A percentile compares a stretch with the other conserved stretches of the same genome.
Conservation (phyloP, 305 asterid genomes). For the Fraxinus sp. region DNA sequence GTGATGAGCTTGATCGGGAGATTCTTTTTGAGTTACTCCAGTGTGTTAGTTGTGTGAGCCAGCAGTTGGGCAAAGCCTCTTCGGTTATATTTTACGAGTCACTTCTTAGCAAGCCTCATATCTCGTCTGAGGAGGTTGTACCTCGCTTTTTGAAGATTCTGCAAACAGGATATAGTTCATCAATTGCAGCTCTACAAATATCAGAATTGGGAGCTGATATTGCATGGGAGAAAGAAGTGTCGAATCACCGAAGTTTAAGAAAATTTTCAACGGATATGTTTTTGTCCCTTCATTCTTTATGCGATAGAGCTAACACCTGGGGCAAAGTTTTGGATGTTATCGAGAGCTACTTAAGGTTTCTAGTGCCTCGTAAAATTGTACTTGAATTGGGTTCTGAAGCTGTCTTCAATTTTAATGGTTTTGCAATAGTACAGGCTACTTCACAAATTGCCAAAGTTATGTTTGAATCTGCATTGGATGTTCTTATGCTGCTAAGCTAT, state of each 20-base stretch:
- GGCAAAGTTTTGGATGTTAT: constrained; percentile 70
- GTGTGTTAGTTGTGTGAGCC: constrained; percentile 69
- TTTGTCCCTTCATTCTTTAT: constrained; percentile 67
- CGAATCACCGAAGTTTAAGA: constrained; percentile 73
- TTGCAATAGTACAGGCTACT: constrained; percentile 72
- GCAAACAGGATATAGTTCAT: constrained; percentile 72
- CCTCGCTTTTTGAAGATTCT: constrained; percentile 65
- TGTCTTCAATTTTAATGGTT: constrained; percentile 41
- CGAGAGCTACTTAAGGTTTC: constrained; percentile 64
- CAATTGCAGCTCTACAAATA: constrained; percentile 50
- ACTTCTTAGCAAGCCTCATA: constrained; percentile 51
- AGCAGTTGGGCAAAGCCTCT: constrained; percentile 83
- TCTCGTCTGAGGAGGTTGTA: constrained; percentile 78
- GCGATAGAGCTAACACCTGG: constrained; percentile 76
- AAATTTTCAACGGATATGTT: constrained; percentile 74
- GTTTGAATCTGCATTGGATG: constrained; percentile 81
- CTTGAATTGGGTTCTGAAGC: constrained; percentile 48
- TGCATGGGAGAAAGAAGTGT: constrained; percentile 75
- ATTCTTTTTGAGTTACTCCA: constrained; percentile 66
- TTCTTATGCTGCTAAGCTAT: constrained; percentile 82
- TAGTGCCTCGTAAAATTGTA: constrained; percentile 74
- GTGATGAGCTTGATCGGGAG: constrained; percentile 50
- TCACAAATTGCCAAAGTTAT: constrained; percentile 86
- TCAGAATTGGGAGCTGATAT: constrained; percentile 82
- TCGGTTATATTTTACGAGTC: constrained; percentile 78